Evolutionary conservation across 2,329 filamentous ascomycete genomes (phyloP), one percentile per base, ranked within the genome.

Genomic region (Hypomyces rosellus): DNA sequence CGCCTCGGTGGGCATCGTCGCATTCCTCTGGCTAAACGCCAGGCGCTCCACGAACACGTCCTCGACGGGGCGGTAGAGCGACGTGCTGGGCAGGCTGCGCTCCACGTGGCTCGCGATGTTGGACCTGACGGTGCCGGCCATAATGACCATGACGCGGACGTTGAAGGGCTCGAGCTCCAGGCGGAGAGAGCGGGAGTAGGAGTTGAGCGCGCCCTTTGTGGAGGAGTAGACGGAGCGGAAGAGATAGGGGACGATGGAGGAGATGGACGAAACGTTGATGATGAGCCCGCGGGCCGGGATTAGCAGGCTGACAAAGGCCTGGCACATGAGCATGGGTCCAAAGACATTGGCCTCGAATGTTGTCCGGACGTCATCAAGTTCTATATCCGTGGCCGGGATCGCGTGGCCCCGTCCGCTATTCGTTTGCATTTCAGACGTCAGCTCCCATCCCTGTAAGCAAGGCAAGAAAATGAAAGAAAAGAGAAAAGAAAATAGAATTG

Each of bases 331-430:
- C 75, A 82, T 80, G 56, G 76, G 71, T 39, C 74, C 74, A 53
- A 82, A 79, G 38, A 81, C 75, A 56, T 81, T 81, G 55, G 75
- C 74, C 62, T 81, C 77, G 48, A 77, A 81, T 2, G 75, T 77
- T 52, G 67, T 61, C 51, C 77, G 76, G 4, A 78, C 75, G 45
- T 78, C 76, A 47, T 74, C 69, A 7, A 80, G 59, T 46, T 75
- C 70, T 42, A 78, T 70, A 59, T 81, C 77, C 1, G 75, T 69
- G 1, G 76, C 74, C 0, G 77, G 75, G 46, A 76, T 72, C 14
- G 71, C 75, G 60, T 77, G 72, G 3, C 73, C 74, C 49, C 74
- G 71, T 49, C 77, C 77, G 37, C 76, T 79, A 54, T 0, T 6
- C 6, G 37, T 49, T 20, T 16, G 6, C 15, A 25, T 18, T 18